Base-by-base conservation (phyloP, 331 rosid species). In the Malus hybrid region DNA sequence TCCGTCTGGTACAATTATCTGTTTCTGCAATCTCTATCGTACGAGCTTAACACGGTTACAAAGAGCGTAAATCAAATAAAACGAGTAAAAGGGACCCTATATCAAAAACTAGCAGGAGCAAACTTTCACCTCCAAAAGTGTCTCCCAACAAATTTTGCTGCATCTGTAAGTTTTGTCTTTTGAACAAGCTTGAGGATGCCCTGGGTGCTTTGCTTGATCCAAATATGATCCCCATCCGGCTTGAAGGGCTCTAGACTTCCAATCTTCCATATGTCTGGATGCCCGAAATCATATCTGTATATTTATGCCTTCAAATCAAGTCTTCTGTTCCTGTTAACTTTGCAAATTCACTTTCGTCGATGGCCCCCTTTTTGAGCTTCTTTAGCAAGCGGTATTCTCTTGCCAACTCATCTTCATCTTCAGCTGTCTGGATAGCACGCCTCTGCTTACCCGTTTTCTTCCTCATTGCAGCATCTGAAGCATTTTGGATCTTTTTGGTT, bases 361-460 rank as follows among this genome's bases (percentile, higher is more conserved):
- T 94, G 52, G 87, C 78, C 32, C 98, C 97, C 85, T 81, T 93
- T 75, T 93, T 93, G 69, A 91, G 86, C 83, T 93, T 93, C 80
- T 93, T 93, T 87, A 89, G 83, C 64, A 92, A 79, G 39, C 97
- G 91, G 80, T 94, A 90, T 32, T 91, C 99, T 36, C 83, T 89
- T 60, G 78, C 67, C 82, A 94, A 75, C 85, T 90, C 99, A 73
- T 94, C 99, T 10, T 80, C 97, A 14, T 94, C 97, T 85, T 89
- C 97, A 68, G 83, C 66, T 77, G 93, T 77, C 88, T 90, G 99
- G 76, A 56, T 76, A 79, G 97, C 90, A 32, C 97, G 97, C 77
- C 99, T 87, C 84, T 92, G 96, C 81, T 78, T 80, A 13, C 96
- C 99, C 27, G 99, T 92, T 83, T 88, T 89, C 91, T 94, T 94